Evolutionary conservation across 1,284 basidiomycete species (phyloP).

Genomic region (Pholiota adiposa): DNA sequence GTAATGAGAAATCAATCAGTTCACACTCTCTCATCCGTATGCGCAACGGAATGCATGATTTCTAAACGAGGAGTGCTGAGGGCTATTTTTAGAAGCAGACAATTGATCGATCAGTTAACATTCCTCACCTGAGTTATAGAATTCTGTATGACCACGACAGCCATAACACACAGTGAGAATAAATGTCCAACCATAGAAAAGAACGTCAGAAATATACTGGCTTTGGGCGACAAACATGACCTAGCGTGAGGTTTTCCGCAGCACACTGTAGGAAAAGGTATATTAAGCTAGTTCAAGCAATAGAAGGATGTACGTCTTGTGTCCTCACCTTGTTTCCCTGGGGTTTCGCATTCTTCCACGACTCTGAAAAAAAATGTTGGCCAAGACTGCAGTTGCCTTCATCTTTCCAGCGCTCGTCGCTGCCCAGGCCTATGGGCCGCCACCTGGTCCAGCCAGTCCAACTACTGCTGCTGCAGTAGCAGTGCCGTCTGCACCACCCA

Average conservation of each 20-base stretch:
- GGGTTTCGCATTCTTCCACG: slow-evolving; percentile 11
- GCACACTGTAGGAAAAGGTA: slow-evolving; percentile 10
- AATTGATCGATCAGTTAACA: slow-evolving; percentile 12
- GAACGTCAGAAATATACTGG: slow-evolving; percentile 8
- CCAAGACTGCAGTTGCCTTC: slow-evolving; percentile 25
- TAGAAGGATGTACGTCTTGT: not conserved
- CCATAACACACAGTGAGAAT: slow-evolving; percentile 25
- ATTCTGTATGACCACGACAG: slow-evolving; percentile 16
- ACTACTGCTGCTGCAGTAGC: slow-evolving; percentile 31
- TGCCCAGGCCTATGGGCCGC: slow-evolving; percentile 42
- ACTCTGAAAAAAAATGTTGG: slow-evolving; percentile 16
- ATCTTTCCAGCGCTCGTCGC: slow-evolving; percentile 41
- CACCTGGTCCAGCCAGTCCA: slow-evolving; percentile 26
- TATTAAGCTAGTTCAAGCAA: slow-evolving; percentile 14
- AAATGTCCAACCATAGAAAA: slow-evolving; percentile 10
- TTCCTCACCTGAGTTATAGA: slow-evolving; percentile 11
- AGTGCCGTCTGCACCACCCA: slow-evolving; percentile 48
- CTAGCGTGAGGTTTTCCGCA: slow-evolving; percentile 17
- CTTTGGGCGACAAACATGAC: slow-evolving; percentile 12
- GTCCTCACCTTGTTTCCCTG: slow-evolving; percentile 4
- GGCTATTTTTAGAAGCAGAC: slow-evolving; percentile 13
- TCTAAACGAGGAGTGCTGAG: not conserved
- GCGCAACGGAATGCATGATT: not conserved
- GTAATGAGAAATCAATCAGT: not conserved
- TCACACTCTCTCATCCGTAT: not conserved